phyloP scores from a whole-genome alignment of 768 basidiomycete genomes.

The Rhizopogon salebrosus region DNA sequence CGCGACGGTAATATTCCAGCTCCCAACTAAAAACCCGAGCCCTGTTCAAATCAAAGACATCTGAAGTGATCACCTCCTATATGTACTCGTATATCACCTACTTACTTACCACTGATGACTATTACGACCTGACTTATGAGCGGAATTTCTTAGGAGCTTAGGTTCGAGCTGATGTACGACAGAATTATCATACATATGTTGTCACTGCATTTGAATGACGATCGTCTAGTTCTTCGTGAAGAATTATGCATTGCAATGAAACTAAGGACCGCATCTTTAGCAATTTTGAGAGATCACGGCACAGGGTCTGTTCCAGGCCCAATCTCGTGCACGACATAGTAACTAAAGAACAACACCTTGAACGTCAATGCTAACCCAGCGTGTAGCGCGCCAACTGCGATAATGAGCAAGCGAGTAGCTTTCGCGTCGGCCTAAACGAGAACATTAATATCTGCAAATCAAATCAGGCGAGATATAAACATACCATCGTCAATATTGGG shows the following conservation, averaged over 20 bases:
- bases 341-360: slow-evolving; percentile 66
- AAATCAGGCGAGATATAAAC: slow-evolving; percentile 20
- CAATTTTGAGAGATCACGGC: slow-evolving; percentile 19
- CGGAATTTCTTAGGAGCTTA: too few species aligned
- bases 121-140: too few species aligned
- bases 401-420: slow-evolving; percentile 76
- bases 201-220: neutral
- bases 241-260: neutral
- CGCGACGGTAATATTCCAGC: neutral
- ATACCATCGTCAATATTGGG: slow-evolving; percentile 79
- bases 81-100: too few species aligned
- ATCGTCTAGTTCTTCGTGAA: too few species aligned
- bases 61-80: too few species aligned
- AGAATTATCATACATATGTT: too few species aligned
- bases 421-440: slow-evolving; percentile 73
- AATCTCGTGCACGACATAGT: slow-evolving; percentile 41
- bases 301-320: slow-evolving; percentile 18
- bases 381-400: slow-evolving; percentile 72
- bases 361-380: slow-evolving; percentile 78
- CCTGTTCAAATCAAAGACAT: too few species aligned
- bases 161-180: too few species aligned
- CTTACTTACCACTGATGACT: too few species aligned
- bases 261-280: neutral
- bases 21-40: neutral
- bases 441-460: neutral